These are phyloP conservation scores for Aphanomyces invadans DNA, from an alignment of 352 stramenopile species.

Conservation along the genomic window DNA sequence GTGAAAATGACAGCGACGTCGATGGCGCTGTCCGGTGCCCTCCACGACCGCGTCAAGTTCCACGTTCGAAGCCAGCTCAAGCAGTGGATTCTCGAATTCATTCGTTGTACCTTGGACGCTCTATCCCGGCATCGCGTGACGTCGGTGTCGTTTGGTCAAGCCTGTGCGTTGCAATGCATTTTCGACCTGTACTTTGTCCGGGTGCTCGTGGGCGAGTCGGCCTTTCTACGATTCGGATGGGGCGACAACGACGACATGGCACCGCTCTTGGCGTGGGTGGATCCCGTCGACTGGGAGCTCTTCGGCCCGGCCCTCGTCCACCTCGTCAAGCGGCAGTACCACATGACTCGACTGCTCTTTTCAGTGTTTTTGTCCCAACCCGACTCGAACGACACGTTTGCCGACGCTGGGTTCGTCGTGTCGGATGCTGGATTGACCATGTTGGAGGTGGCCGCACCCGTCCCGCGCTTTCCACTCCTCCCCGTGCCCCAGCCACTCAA, in stretches of 20 bases:
- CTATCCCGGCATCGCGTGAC: not conserved
- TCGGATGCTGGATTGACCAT: constrained; percentile 51
- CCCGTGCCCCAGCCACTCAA: constrained; percentile 28
- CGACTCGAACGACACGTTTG: constrained; percentile 79
- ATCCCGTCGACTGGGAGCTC: constrained; percentile 85
- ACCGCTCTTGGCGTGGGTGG: constrained; percentile 74
- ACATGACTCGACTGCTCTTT: constrained; percentile 77
- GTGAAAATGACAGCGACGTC: not conserved
- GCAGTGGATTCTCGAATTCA: constrained; percentile 2
- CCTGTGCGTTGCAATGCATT: constrained; percentile 75
- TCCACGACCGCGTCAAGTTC: not conserved
- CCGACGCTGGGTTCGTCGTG: constrained; percentile 24
- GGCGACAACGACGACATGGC: constrained; percentile 39
- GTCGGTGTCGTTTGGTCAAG: constrained; percentile 73
- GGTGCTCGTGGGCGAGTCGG: constrained; percentile 69
- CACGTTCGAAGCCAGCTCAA: not conserved
- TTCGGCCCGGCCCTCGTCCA: constrained; percentile 78
- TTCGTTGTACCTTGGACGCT: not conserved
- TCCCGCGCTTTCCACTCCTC: constrained; percentile 72
- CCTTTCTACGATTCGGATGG: constrained; percentile 85
- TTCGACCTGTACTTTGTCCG: constrained; percentile 88
- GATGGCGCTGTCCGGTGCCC: not conserved
- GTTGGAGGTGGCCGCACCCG: constrained; percentile 60
- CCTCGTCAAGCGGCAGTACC: constrained; percentile 81
- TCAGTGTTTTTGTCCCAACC: constrained; percentile 76